Evolutionary conservation across 257 asterid genomes (phyloP).

Genomic region (Rhazya stricta): DNA sequence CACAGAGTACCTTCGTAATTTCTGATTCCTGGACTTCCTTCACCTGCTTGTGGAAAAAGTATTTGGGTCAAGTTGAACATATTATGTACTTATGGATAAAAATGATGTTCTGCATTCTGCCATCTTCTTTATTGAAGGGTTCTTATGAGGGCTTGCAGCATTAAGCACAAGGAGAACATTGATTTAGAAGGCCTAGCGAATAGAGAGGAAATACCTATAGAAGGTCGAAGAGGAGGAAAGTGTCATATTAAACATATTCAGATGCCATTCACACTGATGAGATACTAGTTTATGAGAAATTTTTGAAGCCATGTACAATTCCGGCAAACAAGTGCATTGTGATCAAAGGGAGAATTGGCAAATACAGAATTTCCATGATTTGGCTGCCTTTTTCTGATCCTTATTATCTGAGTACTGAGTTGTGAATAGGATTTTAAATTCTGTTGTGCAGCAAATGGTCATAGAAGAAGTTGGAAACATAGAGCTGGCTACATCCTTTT

Average conservation of each 20-base stretch:
- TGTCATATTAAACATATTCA: background rate
- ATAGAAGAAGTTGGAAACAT: background rate
- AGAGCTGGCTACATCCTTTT: too few relatives aligned
- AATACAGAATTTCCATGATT: background rate
- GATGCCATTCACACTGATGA: background rate
- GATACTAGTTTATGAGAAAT: too few relatives aligned
- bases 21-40: too few relatives aligned
- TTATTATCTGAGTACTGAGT: background rate
- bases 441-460: background rate
- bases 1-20: too few relatives aligned
- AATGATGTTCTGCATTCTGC: too few relatives aligned
- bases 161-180: background rate
- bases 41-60: too few relatives aligned
- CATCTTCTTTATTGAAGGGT: too few relatives aligned
- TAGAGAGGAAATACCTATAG: background rate
- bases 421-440: background rate
- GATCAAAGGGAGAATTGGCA: background rate
- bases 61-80: too few relatives aligned
- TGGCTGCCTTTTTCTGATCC: background rate
- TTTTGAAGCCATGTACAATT: background rate
- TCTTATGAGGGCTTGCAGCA: background rate
- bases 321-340: background rate
- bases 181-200: background rate
- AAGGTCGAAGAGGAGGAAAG: background rate
- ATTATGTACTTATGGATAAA: too few relatives aligned